Base-by-base conservation (phyloP, 495 filamentous ascomycete species). In the Pseudomonodictys pantanalensis region DNA sequence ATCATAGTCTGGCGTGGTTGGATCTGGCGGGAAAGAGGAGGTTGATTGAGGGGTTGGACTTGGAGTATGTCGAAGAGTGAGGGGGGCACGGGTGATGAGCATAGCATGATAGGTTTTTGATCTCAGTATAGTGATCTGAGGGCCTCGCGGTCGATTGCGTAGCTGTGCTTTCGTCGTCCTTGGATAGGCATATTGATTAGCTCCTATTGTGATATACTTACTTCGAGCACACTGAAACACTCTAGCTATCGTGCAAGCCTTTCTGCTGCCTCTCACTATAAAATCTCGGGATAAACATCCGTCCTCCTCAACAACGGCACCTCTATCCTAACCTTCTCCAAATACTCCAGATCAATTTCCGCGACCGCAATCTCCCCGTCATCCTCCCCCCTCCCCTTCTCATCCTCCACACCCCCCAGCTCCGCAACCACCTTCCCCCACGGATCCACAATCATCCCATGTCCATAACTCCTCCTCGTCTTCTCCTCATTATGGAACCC, bases 71-170 rank as follows among this genome's bases (percentile, higher is more conserved):
- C 55, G 75, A 83, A 32, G 81, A 92, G 73, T 92, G 97, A 74
- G 88, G 86, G 8, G 92, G 92, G 39, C 86, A 89, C 69, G 79
- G 96, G n/a, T n/a, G n/a, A n/a, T n/a, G n/a, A n/a, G n/a, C n/a
- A n/a, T n/a, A n/a, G n/a, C n/a, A n/a, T n/a, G n/a, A n/a, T n/a
- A n/a, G n/a, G n/a, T n/a, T n/a, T n/a, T n/a, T n/a, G n/a, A n/a
- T n/a, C n/a, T n/a, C n/a, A n/a, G n/a, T n/a, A n/a, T n/a, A n/a
- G n/a, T n/a, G n/a, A n/a, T n/a, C n/a, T 57, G 83, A 26, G 3
- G 28, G 15, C 9, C 24, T n/a, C n/a, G n/a, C n/a, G n/a, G n/a
- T n/a, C n/a, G n/a, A n/a, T n/a, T n/a, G n/a, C n/a, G n/a, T n/a
- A n/a, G n/a, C n/a, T n/a, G n/a, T n/a, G n/a, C n/a, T n/a, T n/a